These are phyloP conservation scores for Madurella mycetomatis DNA, from an alignment of 2,329 filamentous ascomycete genomes.

Conservation along the genomic window DNA sequence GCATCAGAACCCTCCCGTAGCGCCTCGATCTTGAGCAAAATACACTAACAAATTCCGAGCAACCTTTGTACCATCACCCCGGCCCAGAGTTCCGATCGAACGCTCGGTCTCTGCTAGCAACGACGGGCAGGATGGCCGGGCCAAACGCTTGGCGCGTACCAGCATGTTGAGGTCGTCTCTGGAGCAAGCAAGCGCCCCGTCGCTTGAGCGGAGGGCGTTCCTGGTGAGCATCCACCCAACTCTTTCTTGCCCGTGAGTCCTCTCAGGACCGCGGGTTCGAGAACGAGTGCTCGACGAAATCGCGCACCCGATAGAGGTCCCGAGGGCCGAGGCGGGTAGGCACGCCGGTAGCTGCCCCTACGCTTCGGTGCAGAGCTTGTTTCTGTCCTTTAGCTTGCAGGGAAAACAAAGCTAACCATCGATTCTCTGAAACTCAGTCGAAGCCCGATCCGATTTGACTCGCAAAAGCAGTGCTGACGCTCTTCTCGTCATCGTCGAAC, in stretches of 20 bases:
- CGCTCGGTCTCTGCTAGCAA: constrained; percentile 1
- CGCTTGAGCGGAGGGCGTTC: neutral
- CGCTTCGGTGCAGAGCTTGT: constrained; percentile 6
- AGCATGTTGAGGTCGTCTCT: neutral
- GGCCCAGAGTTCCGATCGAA: constrained; percentile 7
- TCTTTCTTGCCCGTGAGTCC: neutral
- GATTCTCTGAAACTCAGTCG: constrained; percentile 38
- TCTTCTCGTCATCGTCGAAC: constrained; percentile 91
- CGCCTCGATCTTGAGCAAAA: constrained; percentile 10
- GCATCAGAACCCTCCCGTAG: neutral
- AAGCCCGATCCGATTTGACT: constrained; percentile 72
- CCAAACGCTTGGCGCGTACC: neutral
- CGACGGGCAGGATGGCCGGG: constrained; percentile 1
- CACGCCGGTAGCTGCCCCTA: neutral
- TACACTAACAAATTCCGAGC: constrained; percentile 16
- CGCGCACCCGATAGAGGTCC: constrained; percentile 13
- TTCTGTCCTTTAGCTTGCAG: constrained; percentile 16
- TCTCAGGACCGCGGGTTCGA: constrained; percentile 4
- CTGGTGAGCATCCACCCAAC: constrained; percentile 6
- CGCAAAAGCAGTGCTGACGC: constrained; percentile 92
- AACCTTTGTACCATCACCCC: constrained; percentile 7
- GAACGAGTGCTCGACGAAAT: neutral
- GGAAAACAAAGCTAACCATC: constrained; percentile 14
- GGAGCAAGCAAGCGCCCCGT: neutral
- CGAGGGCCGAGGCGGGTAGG: constrained; percentile 7